A percentile compares a stretch with the other conserved stretches of the same genome.
These are phyloP conservation scores for Hypoxylon lienhwacheense DNA, from an alignment of 495 filamentous ascomycete genomes.

Conservation along the genomic window DNA sequence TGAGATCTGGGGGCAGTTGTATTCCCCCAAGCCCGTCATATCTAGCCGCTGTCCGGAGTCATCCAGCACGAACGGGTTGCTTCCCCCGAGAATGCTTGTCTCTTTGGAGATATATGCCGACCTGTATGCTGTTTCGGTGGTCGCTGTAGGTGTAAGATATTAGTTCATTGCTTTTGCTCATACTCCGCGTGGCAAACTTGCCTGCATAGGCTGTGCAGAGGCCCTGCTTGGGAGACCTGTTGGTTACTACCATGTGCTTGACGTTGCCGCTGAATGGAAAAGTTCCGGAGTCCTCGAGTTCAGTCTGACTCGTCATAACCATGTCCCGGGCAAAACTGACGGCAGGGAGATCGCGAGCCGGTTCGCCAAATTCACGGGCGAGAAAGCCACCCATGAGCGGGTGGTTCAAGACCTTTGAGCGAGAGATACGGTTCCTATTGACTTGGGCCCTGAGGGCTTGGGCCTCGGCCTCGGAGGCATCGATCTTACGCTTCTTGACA, in stretches of 20 bases:
- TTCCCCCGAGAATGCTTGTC: too few species aligned
- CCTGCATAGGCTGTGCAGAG: conserved; percentile 38
- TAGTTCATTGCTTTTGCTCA: background rate
- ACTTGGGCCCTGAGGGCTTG: conserved; percentile 1
- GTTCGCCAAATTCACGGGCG: conserved; percentile 28
- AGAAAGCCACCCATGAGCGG: conserved; percentile 35
- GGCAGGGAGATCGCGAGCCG: conserved; percentile 23
- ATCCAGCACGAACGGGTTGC: too few species aligned
- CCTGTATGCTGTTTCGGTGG: too few species aligned
- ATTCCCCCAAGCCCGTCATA: background rate
- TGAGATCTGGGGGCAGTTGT: conserved; percentile 23
- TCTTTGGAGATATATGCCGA: too few species aligned
- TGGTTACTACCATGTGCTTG: conserved; percentile 35
- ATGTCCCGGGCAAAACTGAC: conserved; percentile 29
- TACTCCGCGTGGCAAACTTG: conserved; percentile 21
- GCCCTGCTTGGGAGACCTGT: background rate
- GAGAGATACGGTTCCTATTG: conserved; percentile 31
- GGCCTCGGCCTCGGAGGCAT: conserved; percentile 20
- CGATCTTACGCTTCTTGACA: conserved; percentile 43
- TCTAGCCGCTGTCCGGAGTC: background rate
- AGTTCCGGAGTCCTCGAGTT: background rate
- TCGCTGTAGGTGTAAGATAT: background rate
- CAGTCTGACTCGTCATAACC: conserved; percentile 5
- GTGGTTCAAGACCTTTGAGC: conserved; percentile 14
- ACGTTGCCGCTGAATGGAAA: background rate